Evolutionary conservation across 805 yeast genomes (phyloP).

Genomic region (Candida adriatica): DNA sequence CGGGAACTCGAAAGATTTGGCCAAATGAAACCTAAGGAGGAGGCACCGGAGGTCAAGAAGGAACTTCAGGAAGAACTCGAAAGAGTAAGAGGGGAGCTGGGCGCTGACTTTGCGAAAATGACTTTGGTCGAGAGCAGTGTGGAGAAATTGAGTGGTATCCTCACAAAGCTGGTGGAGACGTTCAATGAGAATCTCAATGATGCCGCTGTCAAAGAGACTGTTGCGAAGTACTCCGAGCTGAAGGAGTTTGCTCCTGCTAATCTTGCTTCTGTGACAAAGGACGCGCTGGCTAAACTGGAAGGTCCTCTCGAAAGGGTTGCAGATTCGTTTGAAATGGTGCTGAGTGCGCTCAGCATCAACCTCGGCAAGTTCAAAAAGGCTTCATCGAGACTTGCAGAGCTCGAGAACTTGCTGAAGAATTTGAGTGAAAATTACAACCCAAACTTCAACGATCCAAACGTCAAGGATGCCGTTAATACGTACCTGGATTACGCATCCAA

Average conservation of each 20-base stretch:
- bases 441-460: constrained; percentile 70
- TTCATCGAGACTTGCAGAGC: constrained; percentile 18
- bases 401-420: constrained; percentile 40
- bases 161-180: constrained; percentile 42
- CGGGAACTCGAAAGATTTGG: constrained; percentile 10
- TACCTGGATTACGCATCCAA: constrained; percentile 38
- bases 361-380: constrained; percentile 11
- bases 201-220: constrained; percentile 72
- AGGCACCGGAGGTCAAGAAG: constrained; percentile 12
- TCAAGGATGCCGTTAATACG: constrained; percentile 48
- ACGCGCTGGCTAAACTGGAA: constrained; percentile 1
- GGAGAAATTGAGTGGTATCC: constrained; percentile 26
- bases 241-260: constrained; percentile 1
- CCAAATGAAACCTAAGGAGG: constrained; percentile 1
- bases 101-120: constrained; percentile 16
- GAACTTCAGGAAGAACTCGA: constrained; percentile 3
- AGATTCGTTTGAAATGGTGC: constrained; percentile 2
- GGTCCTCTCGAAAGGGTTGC: too few relatives aligned
- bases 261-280: background rate
- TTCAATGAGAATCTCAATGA: constrained; percentile 85
- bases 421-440: constrained; percentile 57
- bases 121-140: constrained; percentile 21
- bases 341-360: constrained; percentile 5
- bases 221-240: constrained; percentile 28
- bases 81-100: constrained; percentile 9